Conservation (phyloP, 2,329 filamentous ascomycete genomes). For the Xenoacremonium recifei region DNA sequence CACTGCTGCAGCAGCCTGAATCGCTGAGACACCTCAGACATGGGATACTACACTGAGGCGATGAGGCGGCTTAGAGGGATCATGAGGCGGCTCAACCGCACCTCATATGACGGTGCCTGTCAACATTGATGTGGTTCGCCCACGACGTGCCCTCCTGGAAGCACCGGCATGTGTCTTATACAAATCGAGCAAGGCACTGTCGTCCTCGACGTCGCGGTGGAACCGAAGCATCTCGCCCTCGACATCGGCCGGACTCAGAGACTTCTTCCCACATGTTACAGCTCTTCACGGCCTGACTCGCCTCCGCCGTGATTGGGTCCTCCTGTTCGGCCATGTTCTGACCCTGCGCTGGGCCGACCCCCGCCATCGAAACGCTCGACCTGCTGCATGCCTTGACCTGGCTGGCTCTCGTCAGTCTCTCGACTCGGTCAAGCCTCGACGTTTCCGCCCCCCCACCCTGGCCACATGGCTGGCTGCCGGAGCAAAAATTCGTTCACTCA, state of each 20-base stretch:
- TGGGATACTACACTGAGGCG: too few species aligned
- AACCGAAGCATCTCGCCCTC: slow-evolving; percentile 20
- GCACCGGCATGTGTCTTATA: too few species aligned
- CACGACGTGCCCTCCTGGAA: too few species aligned
- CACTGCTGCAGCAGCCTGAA: too few species aligned
- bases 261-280: slow-evolving; percentile 26
- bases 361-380: slow-evolving; percentile 14
- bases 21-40: too few species aligned
- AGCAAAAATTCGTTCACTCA: slow-evolving; percentile 27
- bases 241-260: slow-evolving; percentile 14
- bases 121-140: too few species aligned
- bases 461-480: slow-evolving; percentile 25
- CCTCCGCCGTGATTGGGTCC: slow-evolving; percentile 24
- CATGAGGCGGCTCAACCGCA: too few species aligned
- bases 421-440: slow-evolving; percentile 20
- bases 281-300: slow-evolving; percentile 25
- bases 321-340: slow-evolving; percentile 19
- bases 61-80: background rate
- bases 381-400: background rate
- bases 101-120: too few species aligned
- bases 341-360: slow-evolving; percentile 20
- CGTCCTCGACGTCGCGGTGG: slow-evolving; percentile 19
- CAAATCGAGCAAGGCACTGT: too few species aligned
- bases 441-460: slow-evolving; percentile 28
- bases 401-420: slow-evolving; percentile 4